These are phyloP conservation scores for Penicillium bovifimosum DNA, from an alignment of 495 filamentous ascomycete species.

Conservation along the genomic window DNA sequence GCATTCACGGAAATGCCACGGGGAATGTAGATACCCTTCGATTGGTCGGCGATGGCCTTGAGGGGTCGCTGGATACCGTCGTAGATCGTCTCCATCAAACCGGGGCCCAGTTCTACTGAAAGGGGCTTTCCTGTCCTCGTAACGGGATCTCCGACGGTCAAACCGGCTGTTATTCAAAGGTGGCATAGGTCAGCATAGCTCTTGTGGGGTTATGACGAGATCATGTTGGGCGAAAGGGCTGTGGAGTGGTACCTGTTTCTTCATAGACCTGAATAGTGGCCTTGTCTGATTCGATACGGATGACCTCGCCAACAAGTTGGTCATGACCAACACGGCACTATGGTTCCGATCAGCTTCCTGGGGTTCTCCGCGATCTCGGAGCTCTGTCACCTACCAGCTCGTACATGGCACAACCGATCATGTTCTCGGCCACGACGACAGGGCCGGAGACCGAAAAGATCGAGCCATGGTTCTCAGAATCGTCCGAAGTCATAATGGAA, in stretches of 20 bases:
- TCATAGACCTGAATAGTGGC: conserved; percentile 98
- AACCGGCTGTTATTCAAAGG: conserved; percentile 58
- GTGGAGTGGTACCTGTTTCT: conserved; percentile 70
- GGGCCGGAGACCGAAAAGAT: conserved; percentile 60
- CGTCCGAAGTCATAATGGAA: conserved; percentile 58
- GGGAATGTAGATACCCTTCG: conserved; percentile 91
- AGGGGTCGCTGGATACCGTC: conserved; percentile 97
- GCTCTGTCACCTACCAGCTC: conserved; percentile 65
- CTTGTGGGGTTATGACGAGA: conserved; percentile 11
- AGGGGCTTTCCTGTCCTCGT: conserved; percentile 85
- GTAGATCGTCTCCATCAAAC: conserved; percentile 98
- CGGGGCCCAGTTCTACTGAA: conserved; percentile 93
- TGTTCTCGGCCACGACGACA: conserved; percentile 94
- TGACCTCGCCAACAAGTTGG: conserved; percentile 89
- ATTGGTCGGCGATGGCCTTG: conserved; percentile 68
- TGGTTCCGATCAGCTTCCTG: conserved; percentile 7
- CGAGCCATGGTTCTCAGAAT: conserved; percentile 51
- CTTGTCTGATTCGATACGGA: conserved; percentile 92
- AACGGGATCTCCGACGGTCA: conserved; percentile 95
- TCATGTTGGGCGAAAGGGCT: conserved; percentile 8
- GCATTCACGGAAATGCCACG: conserved; percentile 87
- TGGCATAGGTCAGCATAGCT: conserved; percentile 14
- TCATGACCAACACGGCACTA: conserved; percentile 86
- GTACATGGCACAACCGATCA: conserved; percentile 99
- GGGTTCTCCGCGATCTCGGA: conserved; percentile 2